Conservation (phyloP, 495 filamentous ascomycete genomes). For the Amniculicola lignicola region DNA sequence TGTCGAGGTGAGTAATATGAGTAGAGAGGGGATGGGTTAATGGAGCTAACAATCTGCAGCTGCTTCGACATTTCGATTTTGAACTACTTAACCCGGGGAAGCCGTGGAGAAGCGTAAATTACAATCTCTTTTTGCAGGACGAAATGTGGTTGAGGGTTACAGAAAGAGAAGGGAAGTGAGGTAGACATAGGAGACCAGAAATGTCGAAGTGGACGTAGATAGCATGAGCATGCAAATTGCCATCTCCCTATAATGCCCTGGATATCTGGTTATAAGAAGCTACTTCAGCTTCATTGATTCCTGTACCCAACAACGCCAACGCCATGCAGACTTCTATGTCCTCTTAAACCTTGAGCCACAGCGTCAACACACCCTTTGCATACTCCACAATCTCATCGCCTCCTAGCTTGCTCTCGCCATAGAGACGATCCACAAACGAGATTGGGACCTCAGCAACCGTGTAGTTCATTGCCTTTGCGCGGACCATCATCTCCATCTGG, state of each 20-base stretch:
- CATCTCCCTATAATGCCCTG: background rate
- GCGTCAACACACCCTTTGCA: conserved; percentile 81
- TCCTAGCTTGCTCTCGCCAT: conserved; percentile 92
- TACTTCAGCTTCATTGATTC: background rate
- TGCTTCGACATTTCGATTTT: conserved; percentile 55
- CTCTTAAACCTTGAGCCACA: conserved; percentile 89
- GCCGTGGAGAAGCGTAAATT: conserved; percentile 41
- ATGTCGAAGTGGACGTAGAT: no score
- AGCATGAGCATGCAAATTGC: background rate
- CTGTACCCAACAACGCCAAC: conserved; percentile 4
- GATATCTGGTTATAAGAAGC: background rate
- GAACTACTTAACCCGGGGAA: conserved; percentile 48
- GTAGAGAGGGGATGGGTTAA: background rate
- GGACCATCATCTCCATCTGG: conserved; percentile 97
- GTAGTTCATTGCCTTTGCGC: conserved; percentile 89
- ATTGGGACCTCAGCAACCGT: conserved; percentile 92
- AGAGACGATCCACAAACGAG: conserved; percentile 90
- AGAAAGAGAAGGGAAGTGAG: conserved; percentile 1
- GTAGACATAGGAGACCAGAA: no score
- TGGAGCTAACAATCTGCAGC: conserved; percentile 8
- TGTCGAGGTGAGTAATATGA: conserved; percentile 44
- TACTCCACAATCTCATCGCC: conserved; percentile 98
- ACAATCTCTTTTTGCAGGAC: conserved; percentile 15
- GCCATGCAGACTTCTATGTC: background rate
- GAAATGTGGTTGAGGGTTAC: conserved; percentile 11